phyloP scores from a whole-genome alignment of 352 stramenopile species.

The Aphanomyces invadans region DNA sequence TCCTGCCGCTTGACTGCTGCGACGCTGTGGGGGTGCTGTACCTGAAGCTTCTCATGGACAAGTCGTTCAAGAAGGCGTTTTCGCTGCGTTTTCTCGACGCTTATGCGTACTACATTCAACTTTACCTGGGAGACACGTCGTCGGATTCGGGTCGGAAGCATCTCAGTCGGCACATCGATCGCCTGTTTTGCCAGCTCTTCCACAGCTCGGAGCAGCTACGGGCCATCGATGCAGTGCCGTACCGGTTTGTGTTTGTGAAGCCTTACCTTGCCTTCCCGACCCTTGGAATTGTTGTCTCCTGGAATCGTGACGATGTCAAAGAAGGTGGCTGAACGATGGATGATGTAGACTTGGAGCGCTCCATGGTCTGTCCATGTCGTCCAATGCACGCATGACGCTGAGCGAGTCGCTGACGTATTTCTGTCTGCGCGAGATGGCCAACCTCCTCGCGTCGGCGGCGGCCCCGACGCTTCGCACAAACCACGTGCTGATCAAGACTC shows the following conservation, averaged over 20 bases:
- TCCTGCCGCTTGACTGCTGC: constrained; percentile 60
- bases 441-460: background rate
- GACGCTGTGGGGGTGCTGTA: constrained; percentile 76
- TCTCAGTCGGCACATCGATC: constrained; percentile 73
- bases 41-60: constrained; percentile 72
- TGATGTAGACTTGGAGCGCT: background rate
- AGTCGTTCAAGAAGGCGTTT: constrained; percentile 73
- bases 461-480: constrained; percentile 43
- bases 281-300: too few species aligned
- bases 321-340: too few species aligned
- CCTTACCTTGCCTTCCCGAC: background rate
- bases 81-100: constrained; percentile 73
- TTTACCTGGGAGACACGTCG: constrained; percentile 58
- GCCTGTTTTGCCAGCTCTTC: constrained; percentile 79
- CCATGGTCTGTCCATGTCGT: background rate
- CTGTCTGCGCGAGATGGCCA: background rate
- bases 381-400: background rate
- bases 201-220: constrained; percentile 68
- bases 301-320: too few species aligned
- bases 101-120: constrained; percentile 73
- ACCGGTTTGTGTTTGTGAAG: background rate
- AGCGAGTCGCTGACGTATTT: constrained; percentile 7
- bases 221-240: constrained; percentile 37
- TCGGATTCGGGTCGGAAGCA: constrained; percentile 56
- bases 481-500: constrained; percentile 65